phyloP scores from a whole-genome alignment of 306 rosid species.

The Cicer yamashitae region DNA sequence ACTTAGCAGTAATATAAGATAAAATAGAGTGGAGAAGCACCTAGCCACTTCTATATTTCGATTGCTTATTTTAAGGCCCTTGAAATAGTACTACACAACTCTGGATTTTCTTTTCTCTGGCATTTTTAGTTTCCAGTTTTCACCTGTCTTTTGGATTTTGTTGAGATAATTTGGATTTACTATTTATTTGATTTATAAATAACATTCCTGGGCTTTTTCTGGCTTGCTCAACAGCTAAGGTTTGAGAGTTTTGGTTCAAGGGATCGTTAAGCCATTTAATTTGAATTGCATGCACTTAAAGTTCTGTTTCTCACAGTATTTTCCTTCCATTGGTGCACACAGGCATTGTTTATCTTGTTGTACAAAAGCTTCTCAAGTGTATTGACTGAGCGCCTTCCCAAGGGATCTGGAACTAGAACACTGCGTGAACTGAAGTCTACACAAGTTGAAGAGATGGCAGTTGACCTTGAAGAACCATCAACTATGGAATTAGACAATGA shows the following conservation, averaged over 20 bases:
- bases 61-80: constrained; percentile 15
- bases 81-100: not conserved
- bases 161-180: not conserved
- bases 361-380: constrained; percentile 76
- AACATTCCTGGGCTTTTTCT: not conserved
- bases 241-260: constrained; percentile 18
- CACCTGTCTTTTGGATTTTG: constrained; percentile 17
- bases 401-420: constrained; percentile 63
- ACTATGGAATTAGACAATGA: constrained; percentile 86
- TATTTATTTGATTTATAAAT: constrained; percentile 15
- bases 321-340: constrained; percentile 43
- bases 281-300: constrained; percentile 18
- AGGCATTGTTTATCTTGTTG: constrained; percentile 81
- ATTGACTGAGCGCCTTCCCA: constrained; percentile 84
- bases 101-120: not conserved
- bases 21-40: not conserved
- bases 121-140: constrained; percentile 33
- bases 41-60: constrained; percentile 8
- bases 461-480: constrained; percentile 79
- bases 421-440: constrained; percentile 68
- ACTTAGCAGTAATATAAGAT: not conserved
- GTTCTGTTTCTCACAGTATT: constrained; percentile 35
- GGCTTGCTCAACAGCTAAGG: constrained; percentile 29
- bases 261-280: constrained; percentile 15
- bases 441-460: constrained; percentile 65